A percentile compares a stretch with the other conserved stretches of the same genome.
phyloP scores from a whole-genome alignment of 1,284 basidiomycete genomes.

The Sanghuangporus weigelae region DNA sequence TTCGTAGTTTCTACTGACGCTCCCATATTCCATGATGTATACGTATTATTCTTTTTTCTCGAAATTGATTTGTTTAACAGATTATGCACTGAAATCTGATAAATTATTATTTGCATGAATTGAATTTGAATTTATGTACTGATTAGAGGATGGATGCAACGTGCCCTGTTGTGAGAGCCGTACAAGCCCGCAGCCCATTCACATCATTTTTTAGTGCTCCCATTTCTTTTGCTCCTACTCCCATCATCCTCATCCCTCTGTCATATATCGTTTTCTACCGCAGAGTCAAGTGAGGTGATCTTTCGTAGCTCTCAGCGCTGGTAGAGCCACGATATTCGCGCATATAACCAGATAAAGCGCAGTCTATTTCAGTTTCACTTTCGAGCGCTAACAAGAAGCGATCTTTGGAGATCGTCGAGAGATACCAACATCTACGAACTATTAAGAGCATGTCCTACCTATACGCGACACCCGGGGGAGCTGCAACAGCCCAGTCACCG shows the following conservation, averaged over 20 bases:
- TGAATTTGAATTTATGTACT: background rate
- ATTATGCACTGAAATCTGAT: background rate
- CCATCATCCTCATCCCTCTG: background rate
- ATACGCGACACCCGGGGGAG: background rate
- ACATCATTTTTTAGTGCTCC: background rate
- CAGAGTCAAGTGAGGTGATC: background rate
- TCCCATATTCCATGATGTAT: background rate
- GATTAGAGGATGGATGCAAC: background rate
- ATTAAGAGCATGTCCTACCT: conserved; percentile 1
- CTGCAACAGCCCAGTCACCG: background rate
- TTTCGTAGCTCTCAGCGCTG: background rate
- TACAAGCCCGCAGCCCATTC: background rate
- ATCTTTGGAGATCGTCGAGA: background rate
- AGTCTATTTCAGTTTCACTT: background rate
- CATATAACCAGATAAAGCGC: background rate
- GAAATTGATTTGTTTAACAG: background rate
- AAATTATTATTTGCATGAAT: background rate
- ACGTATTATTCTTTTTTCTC: background rate
- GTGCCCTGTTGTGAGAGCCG: background rate
- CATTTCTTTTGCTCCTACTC: background rate
- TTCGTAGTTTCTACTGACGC: background rate
- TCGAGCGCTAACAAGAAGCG: background rate
- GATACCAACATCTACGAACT: background rate
- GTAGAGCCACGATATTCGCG: background rate
- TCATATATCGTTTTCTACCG: background rate